Evolutionary conservation across 1,139 yeast genomes (phyloP).

Genomic region (Yamadazyma atlantica): DNA sequence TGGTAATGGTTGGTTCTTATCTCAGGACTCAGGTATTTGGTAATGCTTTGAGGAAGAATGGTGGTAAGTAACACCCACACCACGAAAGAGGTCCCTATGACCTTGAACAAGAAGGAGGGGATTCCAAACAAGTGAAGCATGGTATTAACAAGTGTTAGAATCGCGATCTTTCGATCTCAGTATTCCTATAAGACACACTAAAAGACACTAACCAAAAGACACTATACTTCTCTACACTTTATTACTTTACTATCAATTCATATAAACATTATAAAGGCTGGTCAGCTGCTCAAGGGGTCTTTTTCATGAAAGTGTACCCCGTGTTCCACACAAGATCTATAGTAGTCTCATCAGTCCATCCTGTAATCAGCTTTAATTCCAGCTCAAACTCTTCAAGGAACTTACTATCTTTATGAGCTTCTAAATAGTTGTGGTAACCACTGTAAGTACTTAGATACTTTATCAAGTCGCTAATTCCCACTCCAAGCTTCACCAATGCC

Average conservation of each 20-base stretch:
- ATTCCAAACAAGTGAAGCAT: constrained; percentile 6
- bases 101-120: constrained; percentile 5
- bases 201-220: too few species aligned
- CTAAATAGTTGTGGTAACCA: constrained; percentile 34
- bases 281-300: too few species aligned
- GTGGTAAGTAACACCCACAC: constrained; percentile 44
- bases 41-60: constrained; percentile 36
- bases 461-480: constrained; percentile 24
- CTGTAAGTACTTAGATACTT: constrained; percentile 40
- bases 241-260: too few species aligned
- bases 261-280: too few species aligned
- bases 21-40: constrained; percentile 29
- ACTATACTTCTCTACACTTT: too few species aligned
- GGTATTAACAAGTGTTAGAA: background rate
- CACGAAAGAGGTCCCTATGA: constrained; percentile 23
- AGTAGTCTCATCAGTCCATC: constrained; percentile 21
- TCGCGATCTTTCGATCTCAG: too few species aligned
- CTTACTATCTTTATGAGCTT: constrained; percentile 26
- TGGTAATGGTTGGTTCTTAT: constrained; percentile 26
- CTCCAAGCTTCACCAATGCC: constrained; percentile 21
- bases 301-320: constrained; percentile 38
- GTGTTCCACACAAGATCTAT: constrained; percentile 40
- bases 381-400: constrained; percentile 22
- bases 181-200: too few species aligned
- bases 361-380: constrained; percentile 21